Evolutionary conservation across 2,329 filamentous ascomycete species (phyloP), one percentile per base, ranked within the genome.

Genomic region (Intubia oerlemansii): DNA sequence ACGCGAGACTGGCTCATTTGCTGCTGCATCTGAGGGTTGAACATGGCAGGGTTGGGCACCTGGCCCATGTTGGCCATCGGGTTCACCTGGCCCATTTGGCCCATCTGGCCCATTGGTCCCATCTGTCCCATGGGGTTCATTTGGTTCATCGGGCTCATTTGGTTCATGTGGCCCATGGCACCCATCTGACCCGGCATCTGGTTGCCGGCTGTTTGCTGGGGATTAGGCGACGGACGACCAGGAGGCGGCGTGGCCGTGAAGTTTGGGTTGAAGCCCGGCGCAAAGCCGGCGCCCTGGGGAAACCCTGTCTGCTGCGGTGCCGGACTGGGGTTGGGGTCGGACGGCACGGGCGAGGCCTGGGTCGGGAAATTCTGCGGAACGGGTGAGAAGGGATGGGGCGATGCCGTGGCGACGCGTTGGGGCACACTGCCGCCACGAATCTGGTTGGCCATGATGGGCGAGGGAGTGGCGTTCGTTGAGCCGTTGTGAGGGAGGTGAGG

Each of bases 381-480:
- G 11, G 78, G 77, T 2, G 78, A 84, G 47, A 90, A 92, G 1
- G 81, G 80, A 49, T 88, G 85, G 4, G 88, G 85, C 18, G 88
- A 95, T 24, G 81, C 76, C 25, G 85, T 93, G 38, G 82, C 76
- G 49, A 95, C 80, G 43, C 82, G 62, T 45, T 82, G 78, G 22
- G 74, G 72, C 10, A 76, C 70, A 41, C 64, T 64, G 44, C 77
- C 67, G 19, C 71, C 64, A 36, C 70, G 66, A 46, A 73, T 57
- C 43, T 90, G 84, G 45, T 75, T 82, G 36, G 69, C 68, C 68
- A 93, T 82, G 36, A 90, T 85, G 17, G 88, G 88, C 6, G 88
- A 95, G 9, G 85, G 85, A 22, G 81, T 92, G 35, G 80, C 76
- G 48, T 82, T 88, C 28, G 70, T 64, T 4, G 81, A 82, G 29